Evolutionary conservation across 495 filamentous ascomycete species (phyloP).

Genomic region (Daldinia concentrica): DNA sequence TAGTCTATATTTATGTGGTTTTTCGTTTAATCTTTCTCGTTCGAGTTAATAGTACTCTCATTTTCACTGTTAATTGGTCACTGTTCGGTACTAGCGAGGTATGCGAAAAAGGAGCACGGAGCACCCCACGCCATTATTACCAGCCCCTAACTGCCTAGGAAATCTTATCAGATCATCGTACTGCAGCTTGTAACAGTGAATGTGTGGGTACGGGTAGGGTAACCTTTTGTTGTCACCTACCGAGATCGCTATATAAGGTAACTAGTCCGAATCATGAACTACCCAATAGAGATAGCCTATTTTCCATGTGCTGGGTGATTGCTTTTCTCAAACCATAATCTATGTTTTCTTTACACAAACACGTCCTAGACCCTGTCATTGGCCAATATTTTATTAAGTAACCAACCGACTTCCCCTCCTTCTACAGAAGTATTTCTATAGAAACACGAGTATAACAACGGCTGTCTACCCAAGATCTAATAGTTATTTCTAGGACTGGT

Average conservation of each 20-base stretch:
- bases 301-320: not conserved
- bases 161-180: slow-evolving; percentile 35
- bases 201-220: slow-evolving; percentile 2
- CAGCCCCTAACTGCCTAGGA: slow-evolving; percentile 10
- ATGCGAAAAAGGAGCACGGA: not conserved
- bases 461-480: slow-evolving; percentile 5
- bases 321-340: not conserved
- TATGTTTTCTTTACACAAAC: slow-evolving; percentile 12
- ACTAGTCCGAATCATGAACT: slow-evolving; percentile 1
- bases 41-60: slow-evolving; percentile 19
- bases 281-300: not conserved
- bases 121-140: not conserved
- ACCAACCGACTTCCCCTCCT: slow-evolving; percentile 11
- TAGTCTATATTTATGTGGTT: not conserved
- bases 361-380: slow-evolving; percentile 1
- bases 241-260: slow-evolving; percentile 15
- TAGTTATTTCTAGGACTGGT: not conserved
- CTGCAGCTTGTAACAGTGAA: not conserved
- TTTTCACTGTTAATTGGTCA: slow-evolving; percentile 26
- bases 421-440: not conserved
- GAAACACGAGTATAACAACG: slow-evolving; percentile 26
- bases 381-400: slow-evolving; percentile 10
- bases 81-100: slow-evolving; percentile 13
- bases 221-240: slow-evolving; percentile 5
- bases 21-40: slow-evolving; percentile 28